Evolutionary conservation across 2,329 filamentous ascomycete genomes (phyloP), one percentile per base, ranked within the genome.

Genomic region (Mycosphaerelloides madeirae): DNA sequence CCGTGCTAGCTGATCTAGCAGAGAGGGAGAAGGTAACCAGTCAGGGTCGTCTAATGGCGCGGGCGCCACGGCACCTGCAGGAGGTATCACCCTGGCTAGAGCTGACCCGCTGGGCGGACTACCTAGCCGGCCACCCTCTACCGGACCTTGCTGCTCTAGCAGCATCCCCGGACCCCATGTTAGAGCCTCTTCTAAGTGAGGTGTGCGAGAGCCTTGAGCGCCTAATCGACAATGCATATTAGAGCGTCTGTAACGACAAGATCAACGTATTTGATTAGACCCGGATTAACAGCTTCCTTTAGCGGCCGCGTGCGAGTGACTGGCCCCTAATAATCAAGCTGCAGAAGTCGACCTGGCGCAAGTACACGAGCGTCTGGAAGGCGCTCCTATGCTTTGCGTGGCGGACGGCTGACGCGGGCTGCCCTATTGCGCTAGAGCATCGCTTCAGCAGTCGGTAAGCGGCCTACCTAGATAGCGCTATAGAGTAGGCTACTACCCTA

Each of bases 341-440:
- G 2, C 15, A 44, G 25, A 54, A 48, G 16, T 31, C 22, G 7
- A 50, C 46, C 1, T 55, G 34, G 22, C 42, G 45, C 4, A 20
- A 18, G 9, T 53, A 53, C 16, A 53, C 49, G 16, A 11, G 31
- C 28, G 11, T 53, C 12, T 56, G 39, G 51, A 54, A 54, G 38
- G 22, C 40, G 12, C 46, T 54, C 16, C 44, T 56, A 5, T 50
- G 34, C 33, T 56, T 56, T 25, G 39, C 46, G 7, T 49, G 29
- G 35, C 46, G 47, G 0, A 48, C 44, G 1, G 48, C 39, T 13
- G 33, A 31, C 32, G 29, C 20, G 11, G 20, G 15, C 16, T n/a
- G 50, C 25, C 3, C 3, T 5, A n/a, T 31, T 1, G 7, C 13
- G n/a, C 34, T 37, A 2, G 40, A 36, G 20, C 44, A 50, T 31